Evolutionary conservation across 176 grass and related monocot species (phyloP).

Genomic region (Lolium perenne): DNA sequence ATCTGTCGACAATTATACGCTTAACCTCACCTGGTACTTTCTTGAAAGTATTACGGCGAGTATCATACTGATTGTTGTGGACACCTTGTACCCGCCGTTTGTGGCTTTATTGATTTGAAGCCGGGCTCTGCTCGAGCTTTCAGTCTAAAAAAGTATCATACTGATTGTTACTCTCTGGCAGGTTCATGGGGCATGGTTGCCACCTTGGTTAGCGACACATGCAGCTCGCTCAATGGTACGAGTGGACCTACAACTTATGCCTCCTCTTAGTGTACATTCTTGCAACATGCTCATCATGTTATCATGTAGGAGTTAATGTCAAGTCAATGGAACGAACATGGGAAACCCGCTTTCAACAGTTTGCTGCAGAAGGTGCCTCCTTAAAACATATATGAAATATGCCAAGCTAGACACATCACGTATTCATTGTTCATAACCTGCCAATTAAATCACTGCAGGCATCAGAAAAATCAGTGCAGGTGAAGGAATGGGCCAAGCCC

Average conservation of each 20-base stretch:
- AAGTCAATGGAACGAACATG: slow-evolving; percentile 77
- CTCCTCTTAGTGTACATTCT: slow-evolving; percentile 41
- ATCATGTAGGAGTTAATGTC: slow-evolving; percentile 63
- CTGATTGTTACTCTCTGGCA: slow-evolving; percentile 40
- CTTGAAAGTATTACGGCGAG: not conserved
- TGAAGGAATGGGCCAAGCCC: slow-evolving; percentile 78
- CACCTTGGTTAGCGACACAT: slow-evolving; percentile 79
- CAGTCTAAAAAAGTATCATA: not conserved
- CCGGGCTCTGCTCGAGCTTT: no score
- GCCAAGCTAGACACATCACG: slow-evolving; percentile 23
- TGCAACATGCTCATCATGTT: slow-evolving; percentile 31
- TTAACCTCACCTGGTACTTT: not conserved
- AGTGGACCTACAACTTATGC: slow-evolving; percentile 30
- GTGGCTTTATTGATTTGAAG: no score
- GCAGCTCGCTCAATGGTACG: slow-evolving; percentile 55
- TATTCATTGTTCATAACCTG: slow-evolving; percentile 23
- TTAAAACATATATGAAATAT: slow-evolving; percentile 30
- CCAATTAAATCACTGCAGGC: slow-evolving; percentile 63
- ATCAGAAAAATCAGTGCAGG: slow-evolving; percentile 69
- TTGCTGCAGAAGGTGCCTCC: slow-evolving; percentile 69
- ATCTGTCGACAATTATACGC: slow-evolving; percentile 14
- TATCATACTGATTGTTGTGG: slow-evolving; percentile 18
- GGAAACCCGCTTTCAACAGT: slow-evolving; percentile 64
- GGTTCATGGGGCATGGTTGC: slow-evolving; percentile 89
- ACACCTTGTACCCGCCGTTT: no score